Evolutionary conservation across 371 early-diverging fungal species (phyloP).

Genomic region (Nematocida ironsii): DNA sequence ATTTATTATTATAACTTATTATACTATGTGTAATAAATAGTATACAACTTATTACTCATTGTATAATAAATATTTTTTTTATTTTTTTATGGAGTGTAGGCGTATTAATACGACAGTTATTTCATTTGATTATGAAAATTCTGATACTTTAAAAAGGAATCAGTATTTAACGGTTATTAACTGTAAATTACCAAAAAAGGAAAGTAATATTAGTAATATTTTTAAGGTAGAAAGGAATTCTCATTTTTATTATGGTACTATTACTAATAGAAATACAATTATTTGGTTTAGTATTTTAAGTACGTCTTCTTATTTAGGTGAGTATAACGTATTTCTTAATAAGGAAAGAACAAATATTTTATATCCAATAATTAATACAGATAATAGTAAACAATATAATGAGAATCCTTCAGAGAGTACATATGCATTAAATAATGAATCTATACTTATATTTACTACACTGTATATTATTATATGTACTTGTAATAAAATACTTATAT

Average conservation of each 20-base stretch:
- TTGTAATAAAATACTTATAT: neutral
- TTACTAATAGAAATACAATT: neutral
- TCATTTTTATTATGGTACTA: slow-evolving; percentile 23
- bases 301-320: slow-evolving; percentile 5
- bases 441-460: neutral
- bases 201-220: slow-evolving; percentile 16
- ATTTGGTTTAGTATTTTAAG: slow-evolving; percentile 38
- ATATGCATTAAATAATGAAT: slow-evolving; percentile 1
- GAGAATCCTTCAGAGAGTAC: neutral
- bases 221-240: neutral
- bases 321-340: neutral
- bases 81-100: slow-evolving; percentile 51
- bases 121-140: slow-evolving; percentile 15
- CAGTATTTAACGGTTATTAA: slow-evolving; percentile 32
- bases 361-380: neutral
- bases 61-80: neutral
- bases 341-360: slow-evolving; percentile 19
- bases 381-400: neutral
- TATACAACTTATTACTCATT: neutral
- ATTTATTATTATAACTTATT: neutral
- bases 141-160: slow-evolving; percentile 48
- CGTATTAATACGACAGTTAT: slow-evolving; percentile 34
- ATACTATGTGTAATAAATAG: neutral
- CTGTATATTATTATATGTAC: slow-evolving; percentile 16
- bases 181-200: slow-evolving; percentile 16